Evolutionary conservation across 352 stramenopile genomes (phyloP), one percentile per base, ranked within the genome.

Genomic region (Pythium graminicola): DNA sequence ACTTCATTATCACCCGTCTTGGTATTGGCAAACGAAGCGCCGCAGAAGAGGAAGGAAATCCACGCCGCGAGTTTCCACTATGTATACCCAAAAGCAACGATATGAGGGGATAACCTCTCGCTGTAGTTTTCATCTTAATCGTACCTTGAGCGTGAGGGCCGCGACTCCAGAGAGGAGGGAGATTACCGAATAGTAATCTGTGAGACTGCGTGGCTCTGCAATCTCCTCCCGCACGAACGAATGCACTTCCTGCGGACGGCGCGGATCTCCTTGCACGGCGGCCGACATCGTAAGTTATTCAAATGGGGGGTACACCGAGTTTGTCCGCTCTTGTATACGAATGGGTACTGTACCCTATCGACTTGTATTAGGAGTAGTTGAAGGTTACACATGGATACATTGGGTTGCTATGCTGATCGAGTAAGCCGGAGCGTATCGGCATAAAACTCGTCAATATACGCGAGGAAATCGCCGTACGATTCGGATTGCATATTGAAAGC

Each of bases 381-480:
- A 23, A 46, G 8, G 9, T 45, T n/a, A n/a, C n/a, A n/a, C n/a
- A n/a, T 14, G 31, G 8, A 36, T 36, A 14, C 42, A 1, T 1
- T 26, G 17, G 22, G 4, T 11, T 5, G 27, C 54, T 42, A 64
- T 14, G 56, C 56, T 22, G 41, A 54, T n/a, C 54, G 39, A 1
- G 59, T 66, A 52, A 66, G 51, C 32, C 61, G 48, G 40, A 66
- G 48, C 41, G 59, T 66, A 32, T 77, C 67, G 44, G 69, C 67
- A 54, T 86, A 84, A 48, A 88, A 88, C 4, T 51, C 62, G 57
- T 88, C 77, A 26, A 88, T 86, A 59, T 83, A 85, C 10, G 69
- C 64, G 26, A 88, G 62, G 48, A 88, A 85, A 39, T 77, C 72
- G 23, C 53, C 54, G 44, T 75, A 72, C 17, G 51, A 57, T 22